These are phyloP conservation scores for Trichothecium roseum DNA, from an alignment of 2,329 filamentous ascomycete genomes.

Conservation along the genomic window DNA sequence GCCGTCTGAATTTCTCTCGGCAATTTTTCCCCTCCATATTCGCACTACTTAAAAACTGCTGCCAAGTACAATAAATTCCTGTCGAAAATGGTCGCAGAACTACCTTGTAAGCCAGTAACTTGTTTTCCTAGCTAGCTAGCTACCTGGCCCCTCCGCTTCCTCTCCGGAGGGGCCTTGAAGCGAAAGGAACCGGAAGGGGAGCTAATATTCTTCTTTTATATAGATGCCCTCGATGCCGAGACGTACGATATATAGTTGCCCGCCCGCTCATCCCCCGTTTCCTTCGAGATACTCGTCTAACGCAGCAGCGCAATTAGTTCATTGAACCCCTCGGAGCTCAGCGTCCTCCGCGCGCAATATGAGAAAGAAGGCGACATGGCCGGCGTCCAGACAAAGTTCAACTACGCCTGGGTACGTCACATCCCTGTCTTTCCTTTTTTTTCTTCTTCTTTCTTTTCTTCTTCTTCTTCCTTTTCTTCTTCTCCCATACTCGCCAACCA, in stretches of 20 bases:
- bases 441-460: neutral
- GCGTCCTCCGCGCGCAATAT: conserved; percentile 86
- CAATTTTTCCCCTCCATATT: neutral
- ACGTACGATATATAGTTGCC: conserved; percentile 52
- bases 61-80: neutral
- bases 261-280: conserved; percentile 1
- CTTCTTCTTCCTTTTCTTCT: neutral
- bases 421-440: neutral
- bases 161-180: neutral
- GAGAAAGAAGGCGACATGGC: conserved; percentile 97
- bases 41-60: neutral
- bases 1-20: no score
- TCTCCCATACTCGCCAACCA: neutral
- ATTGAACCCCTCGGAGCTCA: conserved; percentile 82
- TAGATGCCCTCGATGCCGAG: conserved; percentile 96
- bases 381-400: conserved; percentile 97
- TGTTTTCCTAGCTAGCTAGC: no score
- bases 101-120: conserved; percentile 38
- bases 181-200: neutral
- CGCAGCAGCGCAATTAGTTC: conserved; percentile 42
- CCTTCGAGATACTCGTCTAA: conserved; percentile 1
- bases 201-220: conserved; percentile 3
- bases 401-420: conserved; percentile 84
- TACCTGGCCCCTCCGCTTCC: conserved; percentile 3
- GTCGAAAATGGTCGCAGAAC: conserved; percentile 33